A percentile compares a stretch with the other conserved stretches of the same genome.
Conservation (phyloP, 2,329 filamentous ascomycete species). For the Colletotrichum sp. region DNA sequence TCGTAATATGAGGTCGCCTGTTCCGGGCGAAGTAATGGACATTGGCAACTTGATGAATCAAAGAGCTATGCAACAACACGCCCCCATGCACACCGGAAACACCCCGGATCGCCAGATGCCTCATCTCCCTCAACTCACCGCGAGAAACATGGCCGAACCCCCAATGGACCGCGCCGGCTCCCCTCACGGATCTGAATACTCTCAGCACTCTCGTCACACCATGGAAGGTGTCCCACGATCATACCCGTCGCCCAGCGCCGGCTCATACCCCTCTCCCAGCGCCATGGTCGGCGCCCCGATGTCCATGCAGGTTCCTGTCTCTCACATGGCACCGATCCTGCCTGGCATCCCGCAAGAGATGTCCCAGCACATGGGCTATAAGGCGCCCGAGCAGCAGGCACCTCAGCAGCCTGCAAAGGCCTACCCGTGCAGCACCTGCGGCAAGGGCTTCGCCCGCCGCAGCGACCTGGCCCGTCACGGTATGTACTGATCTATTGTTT, state of each 20-base stretch:
- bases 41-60: constrained; percentile 59
- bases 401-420: constrained; percentile 21
- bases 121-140: constrained; percentile 29
- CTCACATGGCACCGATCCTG: constrained; percentile 39
- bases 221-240: constrained; percentile 51
- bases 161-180: constrained; percentile 60
- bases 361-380: constrained; percentile 27
- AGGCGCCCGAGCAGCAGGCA: constrained; percentile 20
- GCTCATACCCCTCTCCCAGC: constrained; percentile 57
- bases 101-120: constrained; percentile 28
- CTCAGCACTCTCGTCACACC: constrained; percentile 54
- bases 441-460: constrained; percentile 88
- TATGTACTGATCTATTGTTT: constrained; percentile 51
- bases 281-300: constrained; percentile 46
- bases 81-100: constrained; percentile 23
- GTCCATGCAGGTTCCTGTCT: constrained; percentile 49
- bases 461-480: constrained; percentile 95
- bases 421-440: constrained; percentile 84
- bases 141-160: constrained; percentile 25
- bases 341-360: constrained; percentile 41
- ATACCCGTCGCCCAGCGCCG: constrained; percentile 56
- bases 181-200: constrained; percentile 65
- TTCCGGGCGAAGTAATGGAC: constrained; percentile 55
- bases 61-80: constrained; percentile 40
- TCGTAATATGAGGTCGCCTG: constrained; percentile 46